These are phyloP conservation scores for Cystoderma amianthinum DNA, from an alignment of 768 basidiomycete species.

Conservation along the genomic window DNA sequence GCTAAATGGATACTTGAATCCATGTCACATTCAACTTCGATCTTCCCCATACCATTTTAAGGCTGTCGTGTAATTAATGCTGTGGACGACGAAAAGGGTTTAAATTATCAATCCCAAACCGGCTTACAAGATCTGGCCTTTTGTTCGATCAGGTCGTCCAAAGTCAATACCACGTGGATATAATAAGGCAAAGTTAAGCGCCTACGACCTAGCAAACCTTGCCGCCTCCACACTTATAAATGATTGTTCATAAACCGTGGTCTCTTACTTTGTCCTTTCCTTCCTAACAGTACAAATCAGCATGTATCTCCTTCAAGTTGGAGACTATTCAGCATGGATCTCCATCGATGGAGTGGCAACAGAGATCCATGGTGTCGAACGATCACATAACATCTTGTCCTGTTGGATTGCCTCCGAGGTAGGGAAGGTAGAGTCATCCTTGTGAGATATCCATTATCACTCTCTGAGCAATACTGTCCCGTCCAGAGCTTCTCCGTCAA, in stretches of 20 bases:
- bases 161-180: too few relatives aligned
- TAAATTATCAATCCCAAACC: too few relatives aligned
- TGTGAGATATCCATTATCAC: neutral
- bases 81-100: too few relatives aligned
- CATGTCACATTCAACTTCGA: too few relatives aligned
- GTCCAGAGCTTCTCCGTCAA: slow-evolving; percentile 18
- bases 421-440: slow-evolving; percentile 10
- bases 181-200: too few relatives aligned
- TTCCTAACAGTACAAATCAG: neutral
- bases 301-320: slow-evolving; percentile 8
- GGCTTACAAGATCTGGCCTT: too few relatives aligned
- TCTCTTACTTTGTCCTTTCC: neutral
- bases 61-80: too few relatives aligned
- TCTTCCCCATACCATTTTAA: too few relatives aligned
- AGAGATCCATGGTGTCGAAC: slow-evolving; percentile 5
- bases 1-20: too few relatives aligned
- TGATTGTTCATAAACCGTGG: neutral
- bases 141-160: too few relatives aligned
- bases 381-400: slow-evolving; percentile 7
- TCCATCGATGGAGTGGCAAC: slow-evolving; percentile 7
- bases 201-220: too few relatives aligned
- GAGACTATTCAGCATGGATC: slow-evolving; percentile 10
- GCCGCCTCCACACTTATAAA: too few relatives aligned
- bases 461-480: neutral
- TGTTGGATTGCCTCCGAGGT: slow-evolving; percentile 16